Evolutionary conservation across 2,329 filamentous ascomycete species (phyloP).

Genomic region (Apiospora arundinis): DNA sequence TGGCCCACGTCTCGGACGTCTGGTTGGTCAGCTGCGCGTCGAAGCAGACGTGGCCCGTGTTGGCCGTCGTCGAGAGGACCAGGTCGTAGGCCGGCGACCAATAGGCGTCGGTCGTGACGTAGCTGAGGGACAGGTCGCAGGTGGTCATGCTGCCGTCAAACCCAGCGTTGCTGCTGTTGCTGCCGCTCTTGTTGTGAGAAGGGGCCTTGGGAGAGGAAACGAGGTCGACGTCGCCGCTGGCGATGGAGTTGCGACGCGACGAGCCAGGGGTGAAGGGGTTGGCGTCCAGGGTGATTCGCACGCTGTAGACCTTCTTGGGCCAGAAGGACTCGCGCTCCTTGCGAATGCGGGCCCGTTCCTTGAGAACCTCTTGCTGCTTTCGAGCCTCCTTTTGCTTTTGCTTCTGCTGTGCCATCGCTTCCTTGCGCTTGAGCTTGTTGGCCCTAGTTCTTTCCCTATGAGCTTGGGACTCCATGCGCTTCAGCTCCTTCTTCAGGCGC

Average conservation of each 20-base stretch:
- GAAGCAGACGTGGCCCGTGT: constrained; percentile 62
- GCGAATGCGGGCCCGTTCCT: constrained; percentile 52
- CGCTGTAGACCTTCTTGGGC: constrained; percentile 55
- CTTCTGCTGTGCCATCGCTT: constrained; percentile 41
- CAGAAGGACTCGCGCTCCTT: constrained; percentile 54
- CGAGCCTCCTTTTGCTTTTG: constrained; percentile 43
- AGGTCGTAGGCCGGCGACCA: constrained; percentile 70
- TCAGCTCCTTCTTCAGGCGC: constrained; percentile 38
- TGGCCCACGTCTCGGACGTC: constrained; percentile 68
- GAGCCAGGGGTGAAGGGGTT: constrained; percentile 49
- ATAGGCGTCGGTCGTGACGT: constrained; percentile 62
- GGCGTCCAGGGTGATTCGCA: constrained; percentile 59
- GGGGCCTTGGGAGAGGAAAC: constrained; percentile 41
- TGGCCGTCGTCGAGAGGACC: constrained; percentile 61
- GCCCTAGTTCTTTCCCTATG: constrained; percentile 34
- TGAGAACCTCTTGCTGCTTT: constrained; percentile 43
- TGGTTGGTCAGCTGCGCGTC: constrained; percentile 67
- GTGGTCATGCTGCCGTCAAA: constrained; percentile 24
- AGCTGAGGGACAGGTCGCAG: constrained; percentile 61
- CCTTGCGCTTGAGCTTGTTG: constrained; percentile 34
- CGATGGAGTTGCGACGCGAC: constrained; percentile 56
- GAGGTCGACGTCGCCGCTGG: constrained; percentile 58
- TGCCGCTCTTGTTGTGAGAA: constrained; percentile 20
- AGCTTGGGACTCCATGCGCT: constrained; percentile 35
- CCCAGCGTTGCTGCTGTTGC: constrained; percentile 14